A percentile compares a stretch with the other conserved stretches of the same genome.
Evolutionary conservation across 495 filamentous ascomycete species (phyloP).

Genomic region (Penicillium macrosclerotiorum): DNA sequence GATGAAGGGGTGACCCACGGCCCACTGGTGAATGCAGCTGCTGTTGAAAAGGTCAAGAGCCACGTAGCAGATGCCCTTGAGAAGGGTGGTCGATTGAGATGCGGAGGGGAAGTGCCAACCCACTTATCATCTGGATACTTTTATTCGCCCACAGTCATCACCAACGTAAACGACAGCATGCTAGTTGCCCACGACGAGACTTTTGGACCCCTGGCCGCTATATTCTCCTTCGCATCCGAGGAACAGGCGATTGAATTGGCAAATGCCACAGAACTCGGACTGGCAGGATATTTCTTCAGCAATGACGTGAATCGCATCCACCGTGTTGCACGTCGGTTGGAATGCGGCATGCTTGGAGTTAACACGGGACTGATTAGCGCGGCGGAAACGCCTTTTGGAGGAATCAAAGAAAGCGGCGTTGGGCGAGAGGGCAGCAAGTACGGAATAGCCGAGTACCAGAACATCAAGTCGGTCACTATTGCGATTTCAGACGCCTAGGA

Average conservation of each 20-base stretch:
- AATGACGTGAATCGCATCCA: slow-evolving; percentile 35
- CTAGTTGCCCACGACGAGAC: slow-evolving; percentile 22
- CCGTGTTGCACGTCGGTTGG: slow-evolving; percentile 39
- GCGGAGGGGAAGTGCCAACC: slow-evolving; percentile 45
- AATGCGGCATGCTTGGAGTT: slow-evolving; percentile 48
- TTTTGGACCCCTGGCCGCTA: slow-evolving; percentile 17
- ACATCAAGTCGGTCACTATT: slow-evolving; percentile 31
- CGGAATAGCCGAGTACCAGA: slow-evolving; percentile 50
- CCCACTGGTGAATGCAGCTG: slow-evolving; percentile 69
- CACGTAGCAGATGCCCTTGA: slow-evolving; percentile 69
- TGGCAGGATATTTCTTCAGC: slow-evolving; percentile 45
- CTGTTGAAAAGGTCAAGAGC: slow-evolving; percentile 63
- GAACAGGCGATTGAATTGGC: neutral
- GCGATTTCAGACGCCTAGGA: no score
- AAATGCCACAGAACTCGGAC: slow-evolving; percentile 22
- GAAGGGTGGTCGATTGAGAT: slow-evolving; percentile 32
- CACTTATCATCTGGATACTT: slow-evolving; percentile 54
- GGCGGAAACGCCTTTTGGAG: slow-evolving; percentile 43
- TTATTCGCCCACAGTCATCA: slow-evolving; percentile 68
- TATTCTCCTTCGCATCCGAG: neutral
- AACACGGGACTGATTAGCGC: slow-evolving; percentile 40
- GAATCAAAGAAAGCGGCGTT: slow-evolving; percentile 51
- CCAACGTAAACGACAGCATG: slow-evolving; percentile 56
- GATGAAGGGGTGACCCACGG: slow-evolving; percentile 64
- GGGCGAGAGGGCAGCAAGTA: slow-evolving; percentile 49